Evolutionary conservation across 2,329 filamentous ascomycete species (phyloP).

Genomic region (Pezicula radicicola): DNA sequence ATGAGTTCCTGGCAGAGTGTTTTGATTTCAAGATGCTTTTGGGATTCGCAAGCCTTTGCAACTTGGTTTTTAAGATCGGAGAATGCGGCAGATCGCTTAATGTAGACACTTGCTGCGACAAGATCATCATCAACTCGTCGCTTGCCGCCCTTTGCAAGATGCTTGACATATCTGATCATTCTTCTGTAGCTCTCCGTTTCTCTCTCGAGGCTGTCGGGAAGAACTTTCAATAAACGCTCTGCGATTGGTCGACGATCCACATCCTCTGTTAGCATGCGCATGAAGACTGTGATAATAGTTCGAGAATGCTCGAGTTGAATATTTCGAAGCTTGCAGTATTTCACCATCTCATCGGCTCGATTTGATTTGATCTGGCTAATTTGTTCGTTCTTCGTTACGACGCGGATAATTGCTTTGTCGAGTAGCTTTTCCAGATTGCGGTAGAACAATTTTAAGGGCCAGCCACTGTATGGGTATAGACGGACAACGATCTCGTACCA

Average conservation of each 20-base stretch:
- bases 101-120: constrained; percentile 14
- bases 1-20: constrained; percentile 7
- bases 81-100: constrained; percentile 19
- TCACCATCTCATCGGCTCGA: constrained; percentile 7
- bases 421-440: constrained; percentile 19
- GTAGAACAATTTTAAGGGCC: constrained; percentile 15
- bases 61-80: constrained; percentile 11
- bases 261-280: constrained; percentile 9
- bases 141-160: constrained; percentile 10
- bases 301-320: constrained; percentile 19
- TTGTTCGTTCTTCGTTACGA: constrained; percentile 17
- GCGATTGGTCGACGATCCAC: constrained; percentile 8
- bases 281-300: constrained; percentile 17
- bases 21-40: constrained; percentile 9
- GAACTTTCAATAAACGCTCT: constrained; percentile 9
- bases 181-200: constrained; percentile 12
- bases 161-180: constrained; percentile 16
- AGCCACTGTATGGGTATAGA: constrained; percentile 19
- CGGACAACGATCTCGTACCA: constrained; percentile 19
- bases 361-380: constrained; percentile 7
- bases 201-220: constrained; percentile 11
- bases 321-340: constrained; percentile 19
- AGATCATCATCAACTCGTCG: constrained; percentile 14
- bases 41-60: constrained; percentile 6
- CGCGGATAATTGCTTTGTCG: constrained; percentile 15